These are phyloP conservation scores for Fraxinus ornus DNA, from an alignment of 305 asterid genomes.

Conservation along the genomic window DNA sequence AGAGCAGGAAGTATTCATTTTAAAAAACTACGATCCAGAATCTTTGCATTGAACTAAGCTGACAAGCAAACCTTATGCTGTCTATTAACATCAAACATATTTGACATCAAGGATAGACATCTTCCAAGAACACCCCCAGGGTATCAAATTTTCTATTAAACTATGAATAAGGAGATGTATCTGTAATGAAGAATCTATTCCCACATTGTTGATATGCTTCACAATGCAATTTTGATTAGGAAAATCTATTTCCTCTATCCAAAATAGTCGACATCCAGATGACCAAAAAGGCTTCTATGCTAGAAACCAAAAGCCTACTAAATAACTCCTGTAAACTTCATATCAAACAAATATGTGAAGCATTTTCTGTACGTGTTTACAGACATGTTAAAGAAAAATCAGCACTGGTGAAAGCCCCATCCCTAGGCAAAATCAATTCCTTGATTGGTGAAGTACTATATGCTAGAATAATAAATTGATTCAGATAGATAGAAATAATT, in stretches of 20 bases:
- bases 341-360: background rate
- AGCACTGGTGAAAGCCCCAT: background rate
- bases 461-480: background rate
- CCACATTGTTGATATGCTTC: slow-evolving; percentile 1
- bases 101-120: background rate
- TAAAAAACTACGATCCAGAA: background rate
- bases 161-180: background rate
- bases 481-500: background rate
- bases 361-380: background rate
- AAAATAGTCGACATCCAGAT: background rate
- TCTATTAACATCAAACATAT: background rate
- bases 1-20: background rate
- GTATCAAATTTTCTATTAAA: background rate
- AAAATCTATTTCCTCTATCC: background rate
- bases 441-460: background rate
- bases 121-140: background rate
- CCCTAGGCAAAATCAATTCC: background rate
- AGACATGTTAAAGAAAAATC: background rate
- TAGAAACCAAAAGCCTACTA: background rate
- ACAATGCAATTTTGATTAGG: background rate
- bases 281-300: background rate
- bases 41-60: background rate
- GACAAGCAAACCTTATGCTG: background rate
- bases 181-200: background rate
- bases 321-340: background rate